Evolutionary conservation across 2,329 filamentous ascomycete genomes (phyloP), one percentile per base, ranked within the genome.

Genomic region (Celoporthe dispersa): DNA sequence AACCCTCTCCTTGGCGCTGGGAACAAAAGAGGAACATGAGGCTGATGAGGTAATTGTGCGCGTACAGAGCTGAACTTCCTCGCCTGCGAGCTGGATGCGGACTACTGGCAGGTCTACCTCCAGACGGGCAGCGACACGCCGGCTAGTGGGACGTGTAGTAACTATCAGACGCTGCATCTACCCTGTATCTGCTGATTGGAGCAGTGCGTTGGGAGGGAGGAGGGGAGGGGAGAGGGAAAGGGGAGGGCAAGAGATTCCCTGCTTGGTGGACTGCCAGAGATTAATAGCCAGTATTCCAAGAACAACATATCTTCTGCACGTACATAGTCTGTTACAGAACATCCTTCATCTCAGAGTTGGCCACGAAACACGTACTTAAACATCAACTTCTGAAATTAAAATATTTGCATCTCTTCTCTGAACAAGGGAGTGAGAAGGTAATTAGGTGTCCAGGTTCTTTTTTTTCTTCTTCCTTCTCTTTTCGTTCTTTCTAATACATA

Each of bases 101-200:
- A 77, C 7, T 86, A 84, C 64, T 87, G 84, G 77, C 83, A 85
- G 76, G 73, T 87, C 19, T 87, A 83, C 73, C 76, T 87, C 61
- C 85, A 87, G 77, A 87, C 83, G 1, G 85, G 85, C 1, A 84
- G 81, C 64, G 83, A 85, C 53, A 79, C 78, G 48, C 85, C 85
- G 1, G 81, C 80, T 66, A 85, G 84, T 2, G 79, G 79, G 76
- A 83, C 80, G 6, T 87, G 85, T 73, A 87, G 83, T 73, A 87
- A 87, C 75, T 86, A 84, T 70, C 84, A 87, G 79, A 86, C 84
- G 37, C 78, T 87, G 68, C 86, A 87, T 77, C 75, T 87, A 74
- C 85, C 85, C 41, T 86, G 84, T 72, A 73, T 87, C 51, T 86
- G 84, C 65, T 84, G 72, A 66, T 31, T 14, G 6, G 28, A 5